Conservation (phyloP, 495 filamentous ascomycete genomes). For the Xylaria sp. region DNA sequence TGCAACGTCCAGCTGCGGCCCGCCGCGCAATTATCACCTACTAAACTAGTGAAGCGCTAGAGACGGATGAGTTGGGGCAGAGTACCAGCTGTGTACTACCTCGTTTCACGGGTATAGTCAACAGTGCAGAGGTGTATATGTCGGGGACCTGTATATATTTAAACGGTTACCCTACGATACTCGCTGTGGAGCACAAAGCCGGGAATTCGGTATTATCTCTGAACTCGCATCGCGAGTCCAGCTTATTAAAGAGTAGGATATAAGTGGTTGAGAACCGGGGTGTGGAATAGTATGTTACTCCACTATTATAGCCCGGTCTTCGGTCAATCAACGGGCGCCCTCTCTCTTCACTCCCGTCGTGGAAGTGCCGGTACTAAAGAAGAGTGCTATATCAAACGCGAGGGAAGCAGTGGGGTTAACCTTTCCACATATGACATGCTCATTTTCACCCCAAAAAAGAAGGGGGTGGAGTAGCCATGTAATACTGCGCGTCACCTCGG, state of each 20-base stretch:
- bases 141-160: not conserved
- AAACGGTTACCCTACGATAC: too few relatives aligned
- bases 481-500: not conserved
- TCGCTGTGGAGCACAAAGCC: not conserved
- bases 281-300: not conserved
- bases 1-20: not conserved
- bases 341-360: not conserved
- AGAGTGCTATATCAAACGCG: not conserved
- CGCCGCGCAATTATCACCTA: not conserved
- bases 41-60: not conserved
- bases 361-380: not conserved
- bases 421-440: not conserved
- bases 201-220: not conserved
- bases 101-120: too few relatives aligned
- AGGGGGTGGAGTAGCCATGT: not conserved
- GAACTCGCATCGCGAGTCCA: not conserved
- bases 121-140: too few relatives aligned
- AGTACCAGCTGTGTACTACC: too few relatives aligned
- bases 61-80: too few relatives aligned
- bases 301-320: conserved; percentile 8
- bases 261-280: not conserved
- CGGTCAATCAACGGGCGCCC: not conserved
- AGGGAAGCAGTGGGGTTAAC: not conserved
- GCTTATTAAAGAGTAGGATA: not conserved
- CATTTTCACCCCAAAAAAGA: not conserved